phyloP scores from a whole-genome alignment of 495 filamentous ascomycete species.

The Venustampulla echinocandica region DNA sequence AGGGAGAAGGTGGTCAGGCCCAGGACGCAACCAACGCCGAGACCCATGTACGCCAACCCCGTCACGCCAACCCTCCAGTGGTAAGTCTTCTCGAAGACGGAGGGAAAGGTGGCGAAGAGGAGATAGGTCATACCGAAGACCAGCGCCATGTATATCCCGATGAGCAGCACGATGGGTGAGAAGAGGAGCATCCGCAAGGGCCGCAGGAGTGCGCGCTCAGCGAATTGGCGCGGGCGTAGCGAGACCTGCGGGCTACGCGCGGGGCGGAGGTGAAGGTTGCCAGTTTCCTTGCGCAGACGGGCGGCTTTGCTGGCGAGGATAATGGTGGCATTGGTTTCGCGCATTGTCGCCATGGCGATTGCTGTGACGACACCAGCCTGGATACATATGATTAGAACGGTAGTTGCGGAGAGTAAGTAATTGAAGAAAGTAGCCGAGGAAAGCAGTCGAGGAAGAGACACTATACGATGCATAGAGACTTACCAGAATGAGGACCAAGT shows the following conservation, averaged over 20 bases:
- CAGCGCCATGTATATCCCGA: constrained; percentile 56
- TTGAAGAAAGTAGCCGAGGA: too few relatives aligned
- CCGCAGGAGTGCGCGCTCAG: constrained; percentile 36
- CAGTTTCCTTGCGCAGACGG: constrained; percentile 23
- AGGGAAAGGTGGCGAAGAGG: constrained; percentile 58
- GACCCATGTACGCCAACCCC: constrained; percentile 53
- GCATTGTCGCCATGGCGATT: constrained; percentile 25
- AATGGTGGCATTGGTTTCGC: constrained; percentile 43
- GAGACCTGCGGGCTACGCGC: constrained; percentile 13
- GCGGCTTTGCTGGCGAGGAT: constrained; percentile 41
- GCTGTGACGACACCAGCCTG: constrained; percentile 16
- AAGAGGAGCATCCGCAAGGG: constrained; percentile 65
- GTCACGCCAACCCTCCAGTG: constrained; percentile 48
- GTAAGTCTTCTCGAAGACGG: constrained; percentile 54
- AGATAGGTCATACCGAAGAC: constrained; percentile 68
- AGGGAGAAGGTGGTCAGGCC: constrained; percentile 35
- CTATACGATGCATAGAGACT: too few relatives aligned
- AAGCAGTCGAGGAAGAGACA: too few relatives aligned
- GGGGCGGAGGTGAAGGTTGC: constrained; percentile 25
- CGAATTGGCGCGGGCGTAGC: constrained; percentile 8
- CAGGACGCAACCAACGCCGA: constrained; percentile 47
- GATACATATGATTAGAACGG: constrained; percentile 37
- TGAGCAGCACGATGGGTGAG: constrained; percentile 51
- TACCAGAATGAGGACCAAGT: neutral
- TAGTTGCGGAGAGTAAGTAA: constrained; percentile 26